Conservation (phyloP, 768 basidiomycete genomes). For the Dacryopinax primogenitus region DNA sequence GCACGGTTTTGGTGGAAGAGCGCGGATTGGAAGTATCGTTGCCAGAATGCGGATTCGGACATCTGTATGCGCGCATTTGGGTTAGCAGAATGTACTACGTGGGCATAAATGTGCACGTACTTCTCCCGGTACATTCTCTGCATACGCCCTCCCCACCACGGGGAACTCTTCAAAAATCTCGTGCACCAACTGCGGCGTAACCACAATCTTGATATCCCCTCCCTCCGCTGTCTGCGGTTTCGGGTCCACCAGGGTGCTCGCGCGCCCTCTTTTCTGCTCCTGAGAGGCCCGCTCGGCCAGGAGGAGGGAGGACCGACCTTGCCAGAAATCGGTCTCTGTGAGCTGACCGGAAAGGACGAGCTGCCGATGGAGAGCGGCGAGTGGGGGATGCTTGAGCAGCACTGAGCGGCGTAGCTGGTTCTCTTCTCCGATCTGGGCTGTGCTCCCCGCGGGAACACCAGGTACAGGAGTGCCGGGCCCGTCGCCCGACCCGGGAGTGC, state of each 20-base stretch:
- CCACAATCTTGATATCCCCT: slow-evolving; percentile 77
- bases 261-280: slow-evolving; percentile 63
- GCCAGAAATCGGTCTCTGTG: slow-evolving; percentile 93
- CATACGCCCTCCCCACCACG: slow-evolving; percentile 82
- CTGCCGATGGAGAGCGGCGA: slow-evolving; percentile 71
- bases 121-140: slow-evolving; percentile 80
- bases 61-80: slow-evolving; percentile 42
- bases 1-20: slow-evolving; percentile 92
- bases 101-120: slow-evolving; percentile 31
- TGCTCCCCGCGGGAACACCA: slow-evolving; percentile 21
- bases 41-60: slow-evolving; percentile 88
- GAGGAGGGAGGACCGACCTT: slow-evolving; percentile 76
- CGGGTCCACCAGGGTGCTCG: slow-evolving; percentile 76
- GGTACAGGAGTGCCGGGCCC: slow-evolving; percentile 22
- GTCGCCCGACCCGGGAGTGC: slow-evolving; percentile 18
- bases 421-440: slow-evolving; percentile 21
- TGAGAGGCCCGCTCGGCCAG: slow-evolving; percentile 63
- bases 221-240: slow-evolving; percentile 72
- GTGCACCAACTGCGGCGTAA: slow-evolving; percentile 81
- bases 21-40: slow-evolving; percentile 89
- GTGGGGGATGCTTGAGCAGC: slow-evolving; percentile 60
- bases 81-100: slow-evolving; percentile 13
- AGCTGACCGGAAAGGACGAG: slow-evolving; percentile 77
- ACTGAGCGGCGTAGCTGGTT: slow-evolving; percentile 53
- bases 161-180: slow-evolving; percentile 99